A percentile compares a stretch with the other conserved stretches of the same genome.
These are phyloP conservation scores for Amborella trichopoda DNA, from an alignment of 164 flowering plant species.

Conservation along the genomic window DNA sequence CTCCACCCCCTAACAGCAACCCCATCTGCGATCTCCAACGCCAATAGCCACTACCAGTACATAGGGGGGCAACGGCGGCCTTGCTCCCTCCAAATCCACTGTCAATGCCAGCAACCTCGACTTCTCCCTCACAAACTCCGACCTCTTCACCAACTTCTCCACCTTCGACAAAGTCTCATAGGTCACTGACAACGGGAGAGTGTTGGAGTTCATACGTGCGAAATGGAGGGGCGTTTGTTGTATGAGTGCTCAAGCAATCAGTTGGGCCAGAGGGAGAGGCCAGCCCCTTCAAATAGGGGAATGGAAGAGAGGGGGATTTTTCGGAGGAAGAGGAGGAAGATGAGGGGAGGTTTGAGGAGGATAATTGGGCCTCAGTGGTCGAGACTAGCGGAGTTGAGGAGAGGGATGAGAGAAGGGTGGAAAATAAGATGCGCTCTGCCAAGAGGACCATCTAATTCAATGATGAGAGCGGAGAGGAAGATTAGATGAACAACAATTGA, in stretches of 20 bases:
- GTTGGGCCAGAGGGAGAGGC: conserved; percentile 74
- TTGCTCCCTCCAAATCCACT: conserved; percentile 94
- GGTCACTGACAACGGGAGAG: conserved; percentile 89
- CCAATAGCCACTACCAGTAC: no score
- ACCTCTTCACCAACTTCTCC: conserved; percentile 90
- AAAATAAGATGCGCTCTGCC: conserved; percentile 28
- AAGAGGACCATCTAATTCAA: conserved; percentile 70
- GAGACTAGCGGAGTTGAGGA: conserved; percentile 62
- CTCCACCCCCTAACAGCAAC: no score
- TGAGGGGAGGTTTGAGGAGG: conserved; percentile 40
- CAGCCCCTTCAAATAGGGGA: conserved; percentile 25
- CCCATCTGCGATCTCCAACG: no score
- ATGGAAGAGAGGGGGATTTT: conserved; percentile 11
- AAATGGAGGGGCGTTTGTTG: conserved; percentile 66
- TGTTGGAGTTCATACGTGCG: conserved; percentile 79
- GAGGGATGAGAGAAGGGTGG: conserved; percentile 16
- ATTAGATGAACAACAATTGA: no score
- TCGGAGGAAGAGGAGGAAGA: conserved; percentile 20
- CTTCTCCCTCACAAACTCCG: conserved; percentile 81
- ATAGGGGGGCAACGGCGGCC: conserved; percentile 56
- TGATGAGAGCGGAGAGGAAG: conserved; percentile 86
- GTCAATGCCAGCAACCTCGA: conserved; percentile 78
- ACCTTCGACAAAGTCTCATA: conserved; percentile 83
- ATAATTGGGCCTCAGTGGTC: conserved; percentile 84
- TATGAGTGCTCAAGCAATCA: conserved; percentile 86